Conservation (phyloP, 805 yeast species). For the Barnettozyma pratensis region DNA sequence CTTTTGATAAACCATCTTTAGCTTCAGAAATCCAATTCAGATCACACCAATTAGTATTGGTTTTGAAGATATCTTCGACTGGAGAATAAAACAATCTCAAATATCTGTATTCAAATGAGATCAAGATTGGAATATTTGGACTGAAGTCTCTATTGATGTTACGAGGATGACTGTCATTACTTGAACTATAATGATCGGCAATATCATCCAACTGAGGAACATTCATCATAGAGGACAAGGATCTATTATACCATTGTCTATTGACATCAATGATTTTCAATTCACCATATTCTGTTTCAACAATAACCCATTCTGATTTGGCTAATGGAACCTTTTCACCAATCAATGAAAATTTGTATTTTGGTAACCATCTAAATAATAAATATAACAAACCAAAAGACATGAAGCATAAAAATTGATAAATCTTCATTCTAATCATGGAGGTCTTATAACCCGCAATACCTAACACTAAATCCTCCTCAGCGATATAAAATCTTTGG, state of each 20-base stretch:
- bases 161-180: conserved; percentile 17
- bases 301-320: conserved; percentile 84
- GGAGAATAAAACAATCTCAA: conserved; percentile 82
- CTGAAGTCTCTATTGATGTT: conserved; percentile 20
- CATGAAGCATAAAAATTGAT: conserved; percentile 46
- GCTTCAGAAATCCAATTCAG: conserved; percentile 63
- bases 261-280: conserved; percentile 53
- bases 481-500: conserved; percentile 90
- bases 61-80: conserved; percentile 74
- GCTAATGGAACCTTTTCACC: conserved; percentile 70
- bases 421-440: conserved; percentile 38
- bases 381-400: conserved; percentile 75
- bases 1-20: conserved; percentile 64
- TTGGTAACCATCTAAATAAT: conserved; percentile 81
- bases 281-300: conserved; percentile 93
- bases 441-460: conserved; percentile 82
- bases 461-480: conserved; percentile 91
- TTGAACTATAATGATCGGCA: conserved; percentile 9
- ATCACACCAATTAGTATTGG: conserved; percentile 87
- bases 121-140: conserved; percentile 56
- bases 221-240: conserved; percentile 62
- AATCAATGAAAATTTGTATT: conserved; percentile 58
- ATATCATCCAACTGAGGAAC: conserved; percentile 26
- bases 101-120: conserved; percentile 77
- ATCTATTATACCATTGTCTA: conserved; percentile 61